A percentile compares a stretch with the other conserved stretches of the same genome.
Conservation (phyloP, 2,329 filamentous ascomycete species). For the Aspergillus sp. region DNA sequence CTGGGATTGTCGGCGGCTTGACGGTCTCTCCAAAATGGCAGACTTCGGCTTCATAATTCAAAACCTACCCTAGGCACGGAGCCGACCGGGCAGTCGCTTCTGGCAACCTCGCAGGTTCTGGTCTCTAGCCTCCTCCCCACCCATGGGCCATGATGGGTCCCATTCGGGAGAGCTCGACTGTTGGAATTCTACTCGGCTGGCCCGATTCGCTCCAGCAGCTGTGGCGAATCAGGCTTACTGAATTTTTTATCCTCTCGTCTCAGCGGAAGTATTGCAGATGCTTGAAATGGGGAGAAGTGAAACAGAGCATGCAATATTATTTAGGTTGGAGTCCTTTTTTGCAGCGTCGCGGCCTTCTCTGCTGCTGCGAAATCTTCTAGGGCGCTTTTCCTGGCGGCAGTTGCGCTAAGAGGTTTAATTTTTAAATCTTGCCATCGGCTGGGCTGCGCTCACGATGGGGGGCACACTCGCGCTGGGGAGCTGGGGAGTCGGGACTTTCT, state of each 20-base stretch:
- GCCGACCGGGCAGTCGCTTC: neutral
- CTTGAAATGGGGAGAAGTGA: neutral
- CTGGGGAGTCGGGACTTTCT: too few species aligned
- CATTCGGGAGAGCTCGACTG: neutral
- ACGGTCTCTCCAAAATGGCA: too few species aligned
- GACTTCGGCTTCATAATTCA: neutral
- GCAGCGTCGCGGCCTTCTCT: neutral
- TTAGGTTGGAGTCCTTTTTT: too few species aligned
- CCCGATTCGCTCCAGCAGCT: neutral
- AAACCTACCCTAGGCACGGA: neutral
- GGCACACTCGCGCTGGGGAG: too few species aligned
- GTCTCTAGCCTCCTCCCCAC: conserved; percentile 4
- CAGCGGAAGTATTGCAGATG: neutral
- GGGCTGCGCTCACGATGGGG: neutral
- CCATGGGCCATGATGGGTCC: conserved; percentile 8
- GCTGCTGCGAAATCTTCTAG: conserved; percentile 7
- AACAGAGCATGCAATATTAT: neutral
- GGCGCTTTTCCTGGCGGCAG: conserved; percentile 13
- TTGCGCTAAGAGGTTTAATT: conserved; percentile 14
- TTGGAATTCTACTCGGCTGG: neutral
- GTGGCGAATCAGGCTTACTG: neutral
- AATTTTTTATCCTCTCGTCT: neutral
- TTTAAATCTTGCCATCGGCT: conserved; percentile 1
- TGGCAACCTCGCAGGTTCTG: neutral
- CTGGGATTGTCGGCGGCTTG: too few species aligned